These are phyloP conservation scores for Leptodontidium sp. DNA, from an alignment of 2,329 filamentous ascomycete species.

Conservation along the genomic window DNA sequence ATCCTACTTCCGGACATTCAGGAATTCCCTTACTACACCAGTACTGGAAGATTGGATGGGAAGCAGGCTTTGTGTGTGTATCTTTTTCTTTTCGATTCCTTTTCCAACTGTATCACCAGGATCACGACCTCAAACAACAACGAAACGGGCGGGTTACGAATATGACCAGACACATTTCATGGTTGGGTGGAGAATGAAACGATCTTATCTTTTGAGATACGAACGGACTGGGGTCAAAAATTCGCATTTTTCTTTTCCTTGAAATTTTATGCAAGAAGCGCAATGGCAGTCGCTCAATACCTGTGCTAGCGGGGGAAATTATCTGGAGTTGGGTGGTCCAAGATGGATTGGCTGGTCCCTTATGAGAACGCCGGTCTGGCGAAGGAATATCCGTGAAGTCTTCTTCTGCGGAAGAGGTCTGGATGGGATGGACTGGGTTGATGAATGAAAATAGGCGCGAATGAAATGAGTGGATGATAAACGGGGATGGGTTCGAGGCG, in stretches of 20 bases:
- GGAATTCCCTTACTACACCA: conserved; percentile 11
- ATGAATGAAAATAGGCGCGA: conserved; percentile 21
- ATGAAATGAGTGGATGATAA: conserved; percentile 22
- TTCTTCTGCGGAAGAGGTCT: not conserved
- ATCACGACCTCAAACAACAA: conserved; percentile 31
- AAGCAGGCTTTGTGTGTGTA: conserved; percentile 30
- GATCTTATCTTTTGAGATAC: conserved; percentile 27
- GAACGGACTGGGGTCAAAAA: conserved; percentile 27
- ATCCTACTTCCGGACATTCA: conserved; percentile 13
- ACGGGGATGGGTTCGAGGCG: conserved; percentile 30
- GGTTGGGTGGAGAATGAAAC: conserved; percentile 32
- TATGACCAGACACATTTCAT: conserved; percentile 33
- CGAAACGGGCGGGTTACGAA: conserved; percentile 36
- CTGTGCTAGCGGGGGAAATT: conserved; percentile 15
- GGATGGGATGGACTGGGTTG: conserved; percentile 15
- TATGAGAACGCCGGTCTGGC: conserved; percentile 2
- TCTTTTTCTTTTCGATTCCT: conserved; percentile 35
- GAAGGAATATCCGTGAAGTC: not conserved
- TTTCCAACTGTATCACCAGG: conserved; percentile 44
- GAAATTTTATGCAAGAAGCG: not conserved
- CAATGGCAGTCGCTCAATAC: conserved; percentile 18
- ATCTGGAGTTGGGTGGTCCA: conserved; percentile 20
- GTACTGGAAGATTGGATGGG: conserved; percentile 21
- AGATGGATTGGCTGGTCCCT: conserved; percentile 12
- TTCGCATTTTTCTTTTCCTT: conserved; percentile 20